Percentiles rank a stretch among this genome's conserved stretches.
phyloP scores from a whole-genome alignment of 2,329 filamentous ascomycete species.

The Penicillium expansum region DNA sequence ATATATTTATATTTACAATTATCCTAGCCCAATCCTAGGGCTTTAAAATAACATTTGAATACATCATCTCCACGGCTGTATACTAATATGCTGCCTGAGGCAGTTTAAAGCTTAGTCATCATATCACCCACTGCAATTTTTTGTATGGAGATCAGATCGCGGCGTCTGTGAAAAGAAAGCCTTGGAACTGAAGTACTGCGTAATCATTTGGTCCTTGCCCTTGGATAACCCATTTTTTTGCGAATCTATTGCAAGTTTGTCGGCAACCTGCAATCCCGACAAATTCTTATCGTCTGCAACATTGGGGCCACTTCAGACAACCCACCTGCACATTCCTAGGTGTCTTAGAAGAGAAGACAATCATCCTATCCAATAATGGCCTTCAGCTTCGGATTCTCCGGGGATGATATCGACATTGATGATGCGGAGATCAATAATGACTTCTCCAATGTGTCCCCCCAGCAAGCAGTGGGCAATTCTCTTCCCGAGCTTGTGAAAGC shows the following conservation, averaged over 20 bases:
- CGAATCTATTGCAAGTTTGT: background rate
- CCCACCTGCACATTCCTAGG: background rate
- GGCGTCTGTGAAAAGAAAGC: background rate
- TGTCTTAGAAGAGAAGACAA: background rate
- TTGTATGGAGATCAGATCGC: conserved; percentile 8
- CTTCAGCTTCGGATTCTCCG: conserved; percentile 58
- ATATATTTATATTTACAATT: background rate
- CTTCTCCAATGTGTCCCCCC: conserved; percentile 12
- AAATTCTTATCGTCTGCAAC: background rate
- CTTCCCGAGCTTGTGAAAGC: conserved; percentile 37
- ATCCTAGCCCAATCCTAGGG: background rate
- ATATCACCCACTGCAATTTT: conserved; percentile 16
- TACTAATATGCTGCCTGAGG: background rate
- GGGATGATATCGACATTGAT: conserved; percentile 57
- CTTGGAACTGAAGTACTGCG: background rate
- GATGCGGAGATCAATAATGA: conserved; percentile 29
- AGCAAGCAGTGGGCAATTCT: conserved; percentile 10
- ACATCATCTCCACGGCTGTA: background rate
- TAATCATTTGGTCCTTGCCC: background rate
- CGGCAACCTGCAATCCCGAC: background rate
- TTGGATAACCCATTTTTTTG: no score
- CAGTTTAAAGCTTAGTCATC: conserved; percentile 22
- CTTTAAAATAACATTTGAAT: background rate
- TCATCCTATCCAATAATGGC: conserved; percentile 20
- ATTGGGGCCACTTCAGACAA: background rate